phyloP scores from a whole-genome alignment of 805 yeast genomes.

The Geotrichum ghanense region DNA sequence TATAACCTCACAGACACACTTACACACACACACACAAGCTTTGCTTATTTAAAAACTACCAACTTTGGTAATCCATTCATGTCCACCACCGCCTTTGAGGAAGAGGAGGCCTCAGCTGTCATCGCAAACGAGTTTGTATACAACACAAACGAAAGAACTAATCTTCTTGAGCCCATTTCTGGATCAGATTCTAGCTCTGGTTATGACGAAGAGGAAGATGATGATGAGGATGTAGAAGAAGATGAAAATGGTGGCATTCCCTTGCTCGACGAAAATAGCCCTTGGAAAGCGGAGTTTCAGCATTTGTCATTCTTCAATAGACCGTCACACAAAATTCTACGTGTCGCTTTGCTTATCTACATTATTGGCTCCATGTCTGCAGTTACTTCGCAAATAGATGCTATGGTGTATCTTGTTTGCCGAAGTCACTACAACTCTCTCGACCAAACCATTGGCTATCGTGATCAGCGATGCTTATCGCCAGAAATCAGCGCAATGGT shows the following conservation, averaged over 20 bases:
- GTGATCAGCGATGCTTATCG: conserved; percentile 14
- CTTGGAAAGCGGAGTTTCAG: not conserved
- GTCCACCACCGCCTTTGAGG: not conserved
- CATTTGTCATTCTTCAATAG: not conserved
- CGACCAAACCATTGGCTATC: conserved; percentile 1
- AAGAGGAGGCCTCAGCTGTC: not conserved
- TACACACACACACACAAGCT: too few relatives aligned
- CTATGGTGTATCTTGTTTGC: conserved; percentile 15
- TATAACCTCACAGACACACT: too few relatives aligned
- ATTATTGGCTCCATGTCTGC: conserved; percentile 5
- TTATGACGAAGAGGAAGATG: too few relatives aligned
- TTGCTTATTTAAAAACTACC: too few relatives aligned
- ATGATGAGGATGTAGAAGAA: not conserved
- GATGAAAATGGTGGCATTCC: not conserved
- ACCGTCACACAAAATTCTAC: not conserved
- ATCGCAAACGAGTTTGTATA: not conserved
- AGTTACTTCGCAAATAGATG: conserved; percentile 12
- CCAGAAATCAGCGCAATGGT: conserved; percentile 14
- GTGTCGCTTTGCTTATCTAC: not conserved
- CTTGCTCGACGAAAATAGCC: not conserved
- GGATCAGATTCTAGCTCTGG: too few relatives aligned
- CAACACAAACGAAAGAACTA: not conserved
- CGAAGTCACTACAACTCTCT: conserved; percentile 8
- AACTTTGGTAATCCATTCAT: too few relatives aligned
- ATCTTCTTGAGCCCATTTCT: too few relatives aligned